Conservation (phyloP, 805 yeast genomes). For the Suhomyces xylopsoci region DNA sequence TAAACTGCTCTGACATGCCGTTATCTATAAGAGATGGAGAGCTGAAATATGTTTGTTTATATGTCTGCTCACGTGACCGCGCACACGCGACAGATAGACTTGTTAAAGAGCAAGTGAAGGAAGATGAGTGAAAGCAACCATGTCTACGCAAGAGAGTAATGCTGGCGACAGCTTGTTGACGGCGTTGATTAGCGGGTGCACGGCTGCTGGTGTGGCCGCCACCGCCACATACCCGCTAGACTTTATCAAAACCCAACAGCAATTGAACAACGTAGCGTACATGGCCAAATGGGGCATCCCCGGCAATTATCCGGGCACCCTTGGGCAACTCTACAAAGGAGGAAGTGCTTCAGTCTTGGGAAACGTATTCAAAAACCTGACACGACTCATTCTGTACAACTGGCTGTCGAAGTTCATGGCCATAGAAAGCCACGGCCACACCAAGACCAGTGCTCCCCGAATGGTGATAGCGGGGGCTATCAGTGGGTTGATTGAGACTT, state of each 20-base stretch:
- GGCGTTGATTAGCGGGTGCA: slow-evolving; percentile 57
- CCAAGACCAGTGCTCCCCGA: slow-evolving; percentile 73
- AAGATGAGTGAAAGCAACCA: not conserved
- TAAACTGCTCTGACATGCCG: not conserved
- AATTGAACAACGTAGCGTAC: slow-evolving; percentile 47
- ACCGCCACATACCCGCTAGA: slow-evolving; percentile 71
- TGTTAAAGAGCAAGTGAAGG: not conserved
- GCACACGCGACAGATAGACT: not conserved
- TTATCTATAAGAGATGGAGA: no score
- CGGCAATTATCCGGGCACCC: slow-evolving; percentile 28
- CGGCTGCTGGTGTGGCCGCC: slow-evolving; percentile 62
- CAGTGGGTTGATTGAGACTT: slow-evolving; percentile 79
- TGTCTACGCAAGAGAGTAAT: not conserved
- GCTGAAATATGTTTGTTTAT: not conserved
- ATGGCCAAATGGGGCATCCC: slow-evolving; percentile 34
- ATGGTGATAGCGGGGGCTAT: slow-evolving; percentile 79
- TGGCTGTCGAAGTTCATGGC: slow-evolving; percentile 68
- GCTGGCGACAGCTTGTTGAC: slow-evolving; percentile 44
- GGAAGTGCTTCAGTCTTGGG: slow-evolving; percentile 76
- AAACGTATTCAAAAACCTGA: slow-evolving; percentile 65
- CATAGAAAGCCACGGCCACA: slow-evolving; percentile 37
- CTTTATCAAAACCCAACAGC: slow-evolving; percentile 62
- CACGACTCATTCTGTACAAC: slow-evolving; percentile 73
- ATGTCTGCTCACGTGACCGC: not conserved
- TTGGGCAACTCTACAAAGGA: slow-evolving; percentile 50